A percentile compares a stretch with the other conserved stretches of the same genome.
These are phyloP conservation scores for Coemansia sp. DNA, from an alignment of 192 early-diverging fungal genomes.

Conservation along the genomic window DNA sequence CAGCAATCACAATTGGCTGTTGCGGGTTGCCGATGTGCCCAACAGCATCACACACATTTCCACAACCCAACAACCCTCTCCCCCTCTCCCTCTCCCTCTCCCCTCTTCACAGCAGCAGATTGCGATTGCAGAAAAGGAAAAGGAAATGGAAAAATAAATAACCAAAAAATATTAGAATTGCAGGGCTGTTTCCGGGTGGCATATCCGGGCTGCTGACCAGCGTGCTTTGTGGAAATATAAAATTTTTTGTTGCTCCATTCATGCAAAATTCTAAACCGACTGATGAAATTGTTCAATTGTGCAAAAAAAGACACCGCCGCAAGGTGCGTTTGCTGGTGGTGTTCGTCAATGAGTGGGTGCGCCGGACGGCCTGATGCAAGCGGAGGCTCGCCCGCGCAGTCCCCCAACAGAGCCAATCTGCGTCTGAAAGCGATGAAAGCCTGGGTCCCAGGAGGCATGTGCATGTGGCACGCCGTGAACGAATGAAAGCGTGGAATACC, in stretches of 20 bases:
- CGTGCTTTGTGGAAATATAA: no score
- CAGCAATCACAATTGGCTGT: no score
- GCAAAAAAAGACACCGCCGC: constrained; percentile 4
- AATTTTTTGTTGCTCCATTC: neutral
- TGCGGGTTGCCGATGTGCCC: no score
- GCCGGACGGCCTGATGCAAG: neutral
- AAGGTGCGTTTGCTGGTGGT: neutral
- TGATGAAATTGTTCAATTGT: constrained; percentile 7
- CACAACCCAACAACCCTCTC: no score
- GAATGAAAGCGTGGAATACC: neutral
- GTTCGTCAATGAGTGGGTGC: neutral
- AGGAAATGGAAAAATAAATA: no score
- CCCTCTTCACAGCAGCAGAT: no score
- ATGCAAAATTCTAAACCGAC: neutral
- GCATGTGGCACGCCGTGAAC: neutral
- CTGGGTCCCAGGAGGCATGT: neutral
- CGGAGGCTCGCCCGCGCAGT: neutral
- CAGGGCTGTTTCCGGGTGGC: no score
- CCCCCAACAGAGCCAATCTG: constrained; percentile 10
- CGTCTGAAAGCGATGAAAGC: constrained; percentile 5
- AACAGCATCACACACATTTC: no score
- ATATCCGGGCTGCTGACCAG: no score
- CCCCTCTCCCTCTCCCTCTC: no score
- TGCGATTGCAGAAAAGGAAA: constrained; percentile 1
- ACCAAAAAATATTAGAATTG: no score